Base-by-base conservation (phyloP, 2,329 filamentous ascomycete species). In the Sclerotinia subarctica region DNA sequence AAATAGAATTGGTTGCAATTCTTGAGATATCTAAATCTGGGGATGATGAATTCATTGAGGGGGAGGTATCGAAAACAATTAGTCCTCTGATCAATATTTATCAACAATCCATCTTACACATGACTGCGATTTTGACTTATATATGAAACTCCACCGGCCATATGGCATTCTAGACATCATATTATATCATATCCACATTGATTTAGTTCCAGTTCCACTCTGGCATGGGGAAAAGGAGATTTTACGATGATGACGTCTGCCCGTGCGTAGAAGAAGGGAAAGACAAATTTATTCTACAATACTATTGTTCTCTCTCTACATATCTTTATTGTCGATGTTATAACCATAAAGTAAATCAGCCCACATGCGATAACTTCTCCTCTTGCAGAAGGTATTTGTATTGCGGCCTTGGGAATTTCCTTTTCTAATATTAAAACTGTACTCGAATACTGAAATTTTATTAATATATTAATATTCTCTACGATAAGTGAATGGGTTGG, bases 161-260 rank as follows among this genome's bases (percentile, higher is more conserved):
- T 57, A 57, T 57, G 54, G 32, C 57, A 59, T 46, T 5, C 38
- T 42, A 42, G 15, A 46, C 17, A n/a, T n/a, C 4, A 29, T 52
- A 29, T 29, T 17, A 42, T 24, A 2, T 24, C 10, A 63, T 26
- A 51, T 38, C 46, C 46, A 63, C 59, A 51, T 38, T 38, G 15
- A 63, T 21, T 51, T 24, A 17, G 24, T 56, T 32, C n/a, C 44
- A 51, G 59, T 51, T 63, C 59, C 59, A 63, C 58, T 47, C 13
- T 46, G 24, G 35, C 58, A 47, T 51, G 58, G 58, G 46, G 46
- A 38, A 62, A 62, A 49, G 13, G 46, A 4, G 58, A 38, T 26
- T 38, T 49, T 19, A 24, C 15, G 6, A 60, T 24, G 15, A 63
- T 63, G 46, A 63, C 46, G 15, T 63, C 51, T 63, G 59, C 15